Base-by-base conservation (phyloP, 768 basidiomycete genomes). In the Tylopilus sp. region DNA sequence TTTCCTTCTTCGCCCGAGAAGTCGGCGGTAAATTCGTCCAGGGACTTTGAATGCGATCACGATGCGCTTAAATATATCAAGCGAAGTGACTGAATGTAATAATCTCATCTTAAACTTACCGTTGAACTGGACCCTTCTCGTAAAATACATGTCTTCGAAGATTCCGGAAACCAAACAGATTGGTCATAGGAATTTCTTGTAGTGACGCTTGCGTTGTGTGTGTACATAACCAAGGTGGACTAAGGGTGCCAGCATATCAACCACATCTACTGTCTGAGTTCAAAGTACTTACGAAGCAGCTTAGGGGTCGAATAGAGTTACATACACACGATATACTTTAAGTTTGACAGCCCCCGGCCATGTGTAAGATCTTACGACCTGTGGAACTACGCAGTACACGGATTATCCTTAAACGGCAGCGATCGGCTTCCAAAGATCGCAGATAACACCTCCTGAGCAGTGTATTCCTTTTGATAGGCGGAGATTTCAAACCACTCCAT, bases 281-380 rank as follows among this genome's bases (percentile, higher is more conserved):
- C 54, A 38, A 63, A 53, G 57, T 26, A 42, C 41, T 50, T 28
- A 44, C 36, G 34, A 45, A 11, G 33, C 19, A 41, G 14, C 2
- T 21, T 46, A 21, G 29, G 36, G 30, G 52, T 53, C 34, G 57
- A 57, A 62, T 54, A 34, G 54, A 47, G 54, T 66, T 62, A 59
- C 55, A 62, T 57, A 60, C 52, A 6, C 50, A 38, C 28, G 43
- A 49, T 52, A 63, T 60, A 53, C 60, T 64, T 31, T 59, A 62
- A 49, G 62, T 64, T 64, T 62, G 49, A 48, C 45, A 28, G 42
- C 38, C 26, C 37, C 31, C 22, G 30, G 37, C 46, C 53, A 61
- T 46, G 45, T 56, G n/a, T n/a, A n/a, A n/a, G 42, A 52, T 40
- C 31, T 37, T 37, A 24, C 33, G 11, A 17, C 43, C 33, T 28